phyloP scores from a whole-genome alignment of 306 rosid species.

The Gillenia trifoliata region DNA sequence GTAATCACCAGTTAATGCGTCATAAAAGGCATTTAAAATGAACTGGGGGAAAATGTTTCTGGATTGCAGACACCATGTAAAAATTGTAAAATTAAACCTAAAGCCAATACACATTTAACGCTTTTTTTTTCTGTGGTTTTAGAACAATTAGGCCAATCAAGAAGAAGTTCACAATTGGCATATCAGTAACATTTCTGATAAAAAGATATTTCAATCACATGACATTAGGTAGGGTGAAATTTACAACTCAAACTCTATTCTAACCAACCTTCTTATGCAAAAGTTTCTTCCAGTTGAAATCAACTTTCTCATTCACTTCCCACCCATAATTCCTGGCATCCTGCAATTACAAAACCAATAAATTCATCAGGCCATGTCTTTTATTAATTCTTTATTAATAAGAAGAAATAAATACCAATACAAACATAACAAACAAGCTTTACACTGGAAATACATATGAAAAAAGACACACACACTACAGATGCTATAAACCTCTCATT shows the following conservation, averaged over 20 bases:
- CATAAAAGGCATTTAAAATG: neutral
- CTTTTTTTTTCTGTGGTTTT: neutral
- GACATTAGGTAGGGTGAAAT: neutral
- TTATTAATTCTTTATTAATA: neutral
- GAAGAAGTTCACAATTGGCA: neutral
- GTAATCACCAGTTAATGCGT: neutral
- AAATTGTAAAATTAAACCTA: neutral
- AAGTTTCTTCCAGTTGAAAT: slow-evolving; percentile 93
- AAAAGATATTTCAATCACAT: neutral
- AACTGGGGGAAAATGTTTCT: neutral
- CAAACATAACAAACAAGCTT: neutral
- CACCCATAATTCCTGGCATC: slow-evolving; percentile 91
- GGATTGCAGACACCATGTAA: neutral
- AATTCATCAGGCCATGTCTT: neutral
- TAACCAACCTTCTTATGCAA: slow-evolving; percentile 76
- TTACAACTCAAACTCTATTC: neutral
- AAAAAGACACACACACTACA: neutral
- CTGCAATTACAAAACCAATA: slow-evolving; percentile 36
- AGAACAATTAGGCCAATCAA: neutral
- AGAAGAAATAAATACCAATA: neutral
- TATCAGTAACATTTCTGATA: neutral
- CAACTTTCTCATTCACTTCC: slow-evolving; percentile 78
- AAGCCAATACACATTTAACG: too few species aligned
- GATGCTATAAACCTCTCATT: neutral
- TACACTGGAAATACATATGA: neutral